Percentiles rank a stretch among this genome's conserved stretches.
Evolutionary conservation across 306 rosid species (phyloP).

Genomic region (Pueraria montana): DNA sequence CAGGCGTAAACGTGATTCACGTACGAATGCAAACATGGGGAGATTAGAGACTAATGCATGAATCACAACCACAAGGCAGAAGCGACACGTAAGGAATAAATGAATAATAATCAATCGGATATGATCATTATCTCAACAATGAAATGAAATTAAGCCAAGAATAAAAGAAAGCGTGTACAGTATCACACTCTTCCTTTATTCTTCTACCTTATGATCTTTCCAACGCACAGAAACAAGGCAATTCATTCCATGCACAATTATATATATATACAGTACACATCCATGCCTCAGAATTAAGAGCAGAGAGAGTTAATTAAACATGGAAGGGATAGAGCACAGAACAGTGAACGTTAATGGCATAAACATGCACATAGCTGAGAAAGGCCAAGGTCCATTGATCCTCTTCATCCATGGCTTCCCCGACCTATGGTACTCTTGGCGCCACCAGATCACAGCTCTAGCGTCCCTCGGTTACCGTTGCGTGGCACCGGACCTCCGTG

Average conservation of each 20-base stretch:
- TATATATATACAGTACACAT: too few relatives aligned
- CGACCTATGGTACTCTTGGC: constrained; percentile 83
- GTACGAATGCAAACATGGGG: background rate
- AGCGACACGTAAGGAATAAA: background rate
- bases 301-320: background rate
- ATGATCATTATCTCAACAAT: too few relatives aligned
- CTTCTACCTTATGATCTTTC: background rate
- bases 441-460: constrained; percentile 77
- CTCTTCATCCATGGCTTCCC: constrained; percentile 94
- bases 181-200: background rate
- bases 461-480: constrained; percentile 76
- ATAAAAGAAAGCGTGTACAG: background rate
- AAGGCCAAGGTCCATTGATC: constrained; percentile 75
- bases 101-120: too few relatives aligned
- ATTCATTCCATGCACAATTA: background rate
- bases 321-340: constrained; percentile 67
- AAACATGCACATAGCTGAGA: constrained; percentile 82
- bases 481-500: constrained; percentile 84
- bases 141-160: too few relatives aligned
- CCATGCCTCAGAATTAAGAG: too few relatives aligned
- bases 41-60: background rate
- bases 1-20: too few relatives aligned
- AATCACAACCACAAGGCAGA: background rate
- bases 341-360: constrained; percentile 72
- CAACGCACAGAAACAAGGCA: background rate